These are phyloP conservation scores for Colletotrichum plurivorum DNA, from an alignment of 2,329 filamentous ascomycete genomes.

Conservation along the genomic window DNA sequence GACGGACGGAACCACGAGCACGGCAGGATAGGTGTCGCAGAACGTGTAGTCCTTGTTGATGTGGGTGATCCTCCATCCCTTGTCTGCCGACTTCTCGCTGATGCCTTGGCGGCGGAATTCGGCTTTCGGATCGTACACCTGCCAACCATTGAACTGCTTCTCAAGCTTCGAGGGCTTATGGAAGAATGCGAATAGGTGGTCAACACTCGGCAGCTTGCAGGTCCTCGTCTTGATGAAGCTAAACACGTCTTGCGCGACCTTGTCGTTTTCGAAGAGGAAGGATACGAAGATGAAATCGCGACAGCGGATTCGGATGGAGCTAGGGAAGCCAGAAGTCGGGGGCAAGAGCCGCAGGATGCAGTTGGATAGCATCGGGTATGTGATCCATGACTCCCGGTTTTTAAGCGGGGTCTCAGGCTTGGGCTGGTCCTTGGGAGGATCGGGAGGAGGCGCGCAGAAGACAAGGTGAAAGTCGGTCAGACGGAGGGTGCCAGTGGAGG, in stretches of 20 bases:
- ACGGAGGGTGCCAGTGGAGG: slow-evolving; percentile 69
- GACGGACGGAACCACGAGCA: slow-evolving; percentile 86
- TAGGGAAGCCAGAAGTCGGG: slow-evolving; percentile 76
- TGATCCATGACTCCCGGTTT: slow-evolving; percentile 86
- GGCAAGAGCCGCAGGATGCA: slow-evolving; percentile 85
- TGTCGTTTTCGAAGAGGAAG: slow-evolving; percentile 86
- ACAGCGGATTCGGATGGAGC: slow-evolving; percentile 88
- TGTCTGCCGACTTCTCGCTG: slow-evolving; percentile 81
- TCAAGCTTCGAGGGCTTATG: slow-evolving; percentile 84
- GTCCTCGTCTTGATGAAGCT: slow-evolving; percentile 87
- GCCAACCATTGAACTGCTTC: slow-evolving; percentile 83
- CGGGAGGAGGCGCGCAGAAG: slow-evolving; percentile 61
- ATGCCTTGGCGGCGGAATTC: slow-evolving; percentile 93
- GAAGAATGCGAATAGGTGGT: slow-evolving; percentile 91
- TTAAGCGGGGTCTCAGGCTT: slow-evolving; percentile 45
- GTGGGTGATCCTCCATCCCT: slow-evolving; percentile 89
- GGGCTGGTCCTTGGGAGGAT: slow-evolving; percentile 43
- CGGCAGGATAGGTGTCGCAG: slow-evolving; percentile 90
- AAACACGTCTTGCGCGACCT: slow-evolving; percentile 85
- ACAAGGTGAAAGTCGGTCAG: slow-evolving; percentile 75
- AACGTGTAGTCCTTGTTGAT: slow-evolving; percentile 94
- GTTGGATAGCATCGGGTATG: slow-evolving; percentile 90
- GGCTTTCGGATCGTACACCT: slow-evolving; percentile 85
- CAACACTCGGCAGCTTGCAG: slow-evolving; percentile 85
- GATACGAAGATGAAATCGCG: slow-evolving; percentile 95